Percentiles rank a stretch among this genome's conserved stretches.
These are phyloP conservation scores for Aegilops speltoides DNA, from an alignment of 176 grass and related monocot genomes.

Conservation along the genomic window DNA sequence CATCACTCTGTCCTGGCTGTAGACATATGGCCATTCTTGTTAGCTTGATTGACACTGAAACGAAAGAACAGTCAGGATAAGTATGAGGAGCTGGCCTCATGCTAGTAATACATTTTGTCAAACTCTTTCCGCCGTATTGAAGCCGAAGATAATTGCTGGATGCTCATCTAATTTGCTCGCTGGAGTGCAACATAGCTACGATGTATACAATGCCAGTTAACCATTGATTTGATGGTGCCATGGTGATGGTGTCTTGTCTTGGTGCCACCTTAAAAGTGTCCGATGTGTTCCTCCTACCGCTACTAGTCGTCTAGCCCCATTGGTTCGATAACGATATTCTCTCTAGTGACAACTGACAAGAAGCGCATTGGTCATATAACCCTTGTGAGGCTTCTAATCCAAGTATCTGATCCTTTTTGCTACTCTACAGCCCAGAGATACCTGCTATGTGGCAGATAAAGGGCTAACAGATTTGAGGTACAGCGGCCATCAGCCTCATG, in stretches of 20 bases:
- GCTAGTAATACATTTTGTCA: background rate
- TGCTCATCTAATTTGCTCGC: background rate
- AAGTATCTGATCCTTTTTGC: background rate
- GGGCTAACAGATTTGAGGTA: constrained; percentile 70
- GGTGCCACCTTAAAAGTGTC: background rate
- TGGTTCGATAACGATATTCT: background rate
- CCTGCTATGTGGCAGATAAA: constrained; percentile 68
- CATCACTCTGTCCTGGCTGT: background rate
- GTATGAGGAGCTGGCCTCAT: background rate
- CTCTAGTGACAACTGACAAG: too few relatives aligned
- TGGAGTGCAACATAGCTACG: background rate
- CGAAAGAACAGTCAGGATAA: background rate
- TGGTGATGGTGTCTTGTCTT: background rate
- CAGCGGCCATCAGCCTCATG: constrained; percentile 63
- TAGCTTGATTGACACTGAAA: background rate
- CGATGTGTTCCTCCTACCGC: background rate
- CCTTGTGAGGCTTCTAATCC: background rate
- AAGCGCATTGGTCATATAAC: background rate
- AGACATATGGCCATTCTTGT: background rate
- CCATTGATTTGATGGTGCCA: background rate
- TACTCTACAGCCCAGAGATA: constrained; percentile 57
- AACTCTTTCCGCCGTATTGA: background rate
- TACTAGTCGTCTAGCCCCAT: background rate
- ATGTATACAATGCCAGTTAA: background rate
- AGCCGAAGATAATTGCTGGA: background rate